phyloP scores from a whole-genome alignment of 2,329 filamentous ascomycete genomes.

The Trichoderma asperellum region DNA sequence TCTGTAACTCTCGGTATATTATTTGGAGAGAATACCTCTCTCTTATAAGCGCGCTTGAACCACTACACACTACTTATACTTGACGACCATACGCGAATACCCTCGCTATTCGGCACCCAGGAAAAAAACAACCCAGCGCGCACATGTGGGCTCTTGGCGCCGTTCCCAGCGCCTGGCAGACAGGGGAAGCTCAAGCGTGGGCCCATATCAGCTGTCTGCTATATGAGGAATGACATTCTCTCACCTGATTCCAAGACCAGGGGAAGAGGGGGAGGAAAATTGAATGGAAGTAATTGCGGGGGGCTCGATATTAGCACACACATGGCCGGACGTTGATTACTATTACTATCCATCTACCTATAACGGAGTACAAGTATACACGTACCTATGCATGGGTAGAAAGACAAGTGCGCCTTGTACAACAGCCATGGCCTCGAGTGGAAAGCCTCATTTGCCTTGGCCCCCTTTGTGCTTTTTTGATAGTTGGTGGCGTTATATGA shows the following conservation, averaged over 20 bases:
- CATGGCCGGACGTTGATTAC: neutral
- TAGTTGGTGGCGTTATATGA: neutral
- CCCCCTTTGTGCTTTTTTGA: neutral
- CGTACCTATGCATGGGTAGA: neutral
- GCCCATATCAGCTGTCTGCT: neutral
- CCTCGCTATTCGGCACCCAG: neutral
- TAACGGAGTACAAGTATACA: neutral
- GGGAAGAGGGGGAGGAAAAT: slow-evolving; percentile 11
- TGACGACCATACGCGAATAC: neutral
- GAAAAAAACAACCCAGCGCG: neutral
- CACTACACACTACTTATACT: neutral
- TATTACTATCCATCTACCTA: neutral
- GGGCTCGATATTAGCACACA: neutral
- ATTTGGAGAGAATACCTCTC: neutral
- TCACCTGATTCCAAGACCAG: slow-evolving; percentile 26
- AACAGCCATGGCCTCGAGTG: slow-evolving; percentile 1
- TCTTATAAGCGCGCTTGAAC: neutral
- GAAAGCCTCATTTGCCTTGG: neutral
- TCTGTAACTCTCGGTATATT: neutral
- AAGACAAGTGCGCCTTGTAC: neutral
- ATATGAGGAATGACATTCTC: slow-evolving; percentile 17
- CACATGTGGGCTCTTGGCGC: slow-evolving; percentile 4
- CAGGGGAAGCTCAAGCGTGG: neutral
- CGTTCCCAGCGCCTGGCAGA: neutral
- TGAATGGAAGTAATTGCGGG: slow-evolving; percentile 11